Percentiles rank a stretch among this genome's conserved stretches.
These are phyloP conservation scores for Leccinum discolor DNA, from an alignment of 1,284 basidiomycete species.

Conservation along the genomic window DNA sequence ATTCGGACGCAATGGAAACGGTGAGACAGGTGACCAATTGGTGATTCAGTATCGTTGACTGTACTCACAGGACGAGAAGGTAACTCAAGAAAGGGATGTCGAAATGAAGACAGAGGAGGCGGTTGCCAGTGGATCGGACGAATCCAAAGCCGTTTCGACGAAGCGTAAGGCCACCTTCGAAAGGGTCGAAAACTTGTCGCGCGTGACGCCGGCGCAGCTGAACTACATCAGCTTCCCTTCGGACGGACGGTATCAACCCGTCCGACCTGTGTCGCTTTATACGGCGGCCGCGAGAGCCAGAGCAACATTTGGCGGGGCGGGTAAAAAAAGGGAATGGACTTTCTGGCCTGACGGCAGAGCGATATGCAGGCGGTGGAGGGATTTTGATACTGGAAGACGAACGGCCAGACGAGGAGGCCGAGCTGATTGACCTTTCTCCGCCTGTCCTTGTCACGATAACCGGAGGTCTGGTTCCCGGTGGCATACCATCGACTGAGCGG, in stretches of 20 bases:
- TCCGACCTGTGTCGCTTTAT: constrained; percentile 74
- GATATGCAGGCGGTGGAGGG: constrained; percentile 78
- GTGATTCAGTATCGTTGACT: constrained; percentile 3
- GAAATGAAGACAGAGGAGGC: constrained; percentile 73
- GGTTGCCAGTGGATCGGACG: constrained; percentile 59
- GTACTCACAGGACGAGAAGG: constrained; percentile 51
- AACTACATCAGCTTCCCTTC: constrained; percentile 82
- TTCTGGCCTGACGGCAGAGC: constrained; percentile 45
- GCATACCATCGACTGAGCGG: constrained; percentile 24
- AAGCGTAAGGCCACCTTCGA: constrained; percentile 70
- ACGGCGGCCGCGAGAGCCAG: constrained; percentile 38
- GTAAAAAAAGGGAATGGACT: constrained; percentile 22
- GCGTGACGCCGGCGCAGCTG: constrained; percentile 91
- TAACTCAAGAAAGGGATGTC: constrained; percentile 42
- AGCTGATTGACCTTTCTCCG: constrained; percentile 74
- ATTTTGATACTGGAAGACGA: constrained; percentile 80
- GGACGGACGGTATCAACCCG: constrained; percentile 86
- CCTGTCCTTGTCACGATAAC: constrained; percentile 32
- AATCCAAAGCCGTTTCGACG: constrained; percentile 42
- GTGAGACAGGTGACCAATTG: constrained; percentile 46
- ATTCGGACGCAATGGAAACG: constrained; percentile 80
- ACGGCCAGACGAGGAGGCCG: constrained; percentile 63
- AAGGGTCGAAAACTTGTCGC: constrained; percentile 85
- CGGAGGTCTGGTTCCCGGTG: constrained; percentile 24
- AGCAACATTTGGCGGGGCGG: constrained; percentile 25